A percentile compares a stretch with the other conserved stretches of the same genome.
Conservation (phyloP, 495 filamentous ascomycete species). For the Hyaloscypha variabilis region DNA sequence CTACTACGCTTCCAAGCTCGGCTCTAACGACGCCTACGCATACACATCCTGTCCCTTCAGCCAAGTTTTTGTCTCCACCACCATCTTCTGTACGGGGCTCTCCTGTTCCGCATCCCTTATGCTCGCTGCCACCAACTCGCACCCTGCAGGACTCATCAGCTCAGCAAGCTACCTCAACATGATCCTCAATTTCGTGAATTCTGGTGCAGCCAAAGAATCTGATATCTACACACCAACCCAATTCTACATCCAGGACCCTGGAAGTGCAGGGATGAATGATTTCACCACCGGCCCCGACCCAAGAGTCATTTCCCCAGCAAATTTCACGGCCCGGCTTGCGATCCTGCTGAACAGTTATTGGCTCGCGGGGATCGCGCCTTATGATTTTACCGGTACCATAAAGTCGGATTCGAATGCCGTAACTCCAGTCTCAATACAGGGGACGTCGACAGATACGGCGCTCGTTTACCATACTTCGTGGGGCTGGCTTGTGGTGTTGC, state of each 20-base stretch:
- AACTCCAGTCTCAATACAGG: not conserved
- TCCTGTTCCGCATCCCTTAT: not conserved
- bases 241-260: not conserved
- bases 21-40: not conserved
- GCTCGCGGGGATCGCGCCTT: not conserved
- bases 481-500: not conserved
- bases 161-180: not conserved
- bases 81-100: not conserved
- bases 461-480: not conserved
- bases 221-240: not conserved
- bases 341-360: not conserved
- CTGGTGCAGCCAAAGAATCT: not conserved
- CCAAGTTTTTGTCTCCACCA: not conserved
- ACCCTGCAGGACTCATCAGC: not conserved
- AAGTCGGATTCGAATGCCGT: not conserved
- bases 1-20: too few species aligned
- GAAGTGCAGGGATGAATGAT: not conserved
- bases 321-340: not conserved
- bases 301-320: not conserved
- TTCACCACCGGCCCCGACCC: not conserved
- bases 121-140: not conserved
- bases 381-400: not conserved
- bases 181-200: not conserved
- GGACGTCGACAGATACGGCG: not conserved
- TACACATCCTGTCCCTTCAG: not conserved